These are phyloP conservation scores for Phytopythium kandeliae DNA, from an alignment of 352 stramenopile species.

Conservation along the genomic window DNA sequence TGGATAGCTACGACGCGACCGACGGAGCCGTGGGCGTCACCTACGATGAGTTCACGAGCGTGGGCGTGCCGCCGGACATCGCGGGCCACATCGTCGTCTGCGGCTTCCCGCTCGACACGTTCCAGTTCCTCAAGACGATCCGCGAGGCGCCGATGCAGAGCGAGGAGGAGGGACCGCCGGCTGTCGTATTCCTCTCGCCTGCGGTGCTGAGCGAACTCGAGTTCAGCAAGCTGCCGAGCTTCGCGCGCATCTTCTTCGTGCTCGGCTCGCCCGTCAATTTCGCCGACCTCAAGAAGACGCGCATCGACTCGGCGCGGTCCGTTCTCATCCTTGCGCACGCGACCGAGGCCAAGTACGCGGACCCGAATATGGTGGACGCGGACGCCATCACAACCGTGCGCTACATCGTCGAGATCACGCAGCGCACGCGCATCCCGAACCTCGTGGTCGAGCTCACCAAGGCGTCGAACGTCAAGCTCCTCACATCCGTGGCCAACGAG, in stretches of 20 bases:
- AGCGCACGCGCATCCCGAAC: slow-evolving; percentile 58
- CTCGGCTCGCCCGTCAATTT: slow-evolving; percentile 72
- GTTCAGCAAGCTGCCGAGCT: slow-evolving; percentile 41
- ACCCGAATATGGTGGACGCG: slow-evolving; percentile 80
- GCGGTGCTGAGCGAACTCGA: slow-evolving; percentile 48
- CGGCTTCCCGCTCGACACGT: slow-evolving; percentile 55
- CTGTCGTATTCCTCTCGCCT: slow-evolving; percentile 56
- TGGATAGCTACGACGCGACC: slow-evolving; percentile 20
- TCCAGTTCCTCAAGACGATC: slow-evolving; percentile 69
- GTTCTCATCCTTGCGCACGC: slow-evolving; percentile 61
- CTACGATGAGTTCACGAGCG: slow-evolving; percentile 49
- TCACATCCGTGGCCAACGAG: slow-evolving; percentile 67
- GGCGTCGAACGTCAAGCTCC: slow-evolving; percentile 71
- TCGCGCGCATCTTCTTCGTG: slow-evolving; percentile 60
- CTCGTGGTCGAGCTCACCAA: slow-evolving; percentile 70
- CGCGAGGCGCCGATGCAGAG: slow-evolving; percentile 39
- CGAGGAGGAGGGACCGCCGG: slow-evolving; percentile 29
- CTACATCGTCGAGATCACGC: slow-evolving; percentile 78
- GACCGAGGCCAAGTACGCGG: slow-evolving; percentile 38
- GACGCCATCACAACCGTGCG: slow-evolving; percentile 78
- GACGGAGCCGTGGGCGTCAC: slow-evolving; percentile 17
- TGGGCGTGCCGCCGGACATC: slow-evolving; percentile 34
- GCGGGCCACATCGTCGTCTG: slow-evolving; percentile 63
- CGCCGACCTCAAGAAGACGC: slow-evolving; percentile 58
- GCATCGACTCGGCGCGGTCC: slow-evolving; percentile 45